Evolutionary conservation across 2,329 filamentous ascomycete species (phyloP).

Genomic region (Cladosporium sp.): DNA sequence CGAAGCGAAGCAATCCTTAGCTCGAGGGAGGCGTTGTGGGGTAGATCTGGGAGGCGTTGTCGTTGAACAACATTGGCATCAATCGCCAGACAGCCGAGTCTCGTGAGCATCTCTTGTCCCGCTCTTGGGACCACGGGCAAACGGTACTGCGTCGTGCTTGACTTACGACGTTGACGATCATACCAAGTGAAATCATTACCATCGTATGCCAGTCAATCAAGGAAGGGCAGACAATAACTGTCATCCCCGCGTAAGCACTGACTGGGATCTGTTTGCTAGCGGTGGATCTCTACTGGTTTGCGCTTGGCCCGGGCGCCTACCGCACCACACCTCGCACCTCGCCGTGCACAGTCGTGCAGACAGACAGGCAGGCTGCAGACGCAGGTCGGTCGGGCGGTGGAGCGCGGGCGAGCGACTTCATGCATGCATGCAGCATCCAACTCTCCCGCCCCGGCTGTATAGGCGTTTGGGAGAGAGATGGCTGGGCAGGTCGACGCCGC

Average conservation of each 20-base stretch:
- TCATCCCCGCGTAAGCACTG: slow-evolving; percentile 13
- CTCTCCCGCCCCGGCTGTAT: slow-evolving; percentile 12
- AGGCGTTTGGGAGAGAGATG: neutral
- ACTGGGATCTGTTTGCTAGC: slow-evolving; percentile 12
- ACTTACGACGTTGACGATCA: slow-evolving; percentile 7
- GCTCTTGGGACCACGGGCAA: neutral
- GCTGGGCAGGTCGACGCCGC: neutral
- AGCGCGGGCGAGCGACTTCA: neutral
- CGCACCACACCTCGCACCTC: neutral
- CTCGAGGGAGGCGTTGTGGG: slow-evolving; percentile 2
- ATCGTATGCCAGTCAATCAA: neutral
- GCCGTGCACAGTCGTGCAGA: slow-evolving; percentile 5
- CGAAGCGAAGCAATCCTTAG: neutral
- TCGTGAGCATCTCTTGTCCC: neutral
- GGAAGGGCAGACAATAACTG: slow-evolving; percentile 3
- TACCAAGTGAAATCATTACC: slow-evolving; percentile 1
- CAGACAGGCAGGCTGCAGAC: neutral
- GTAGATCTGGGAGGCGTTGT: slow-evolving; percentile 11
- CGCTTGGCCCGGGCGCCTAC: slow-evolving; percentile 11
- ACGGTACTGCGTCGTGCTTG: neutral
- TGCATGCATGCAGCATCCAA: slow-evolving; percentile 17
- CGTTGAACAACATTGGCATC: neutral
- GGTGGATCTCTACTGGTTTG: slow-evolving; percentile 2
- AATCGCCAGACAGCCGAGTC: neutral
- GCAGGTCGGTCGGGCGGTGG: slow-evolving; percentile 6